Percentiles rank a stretch among this genome's conserved stretches.
Conservation (phyloP, 805 yeast species). For the Metschnikowia hibisci region DNA sequence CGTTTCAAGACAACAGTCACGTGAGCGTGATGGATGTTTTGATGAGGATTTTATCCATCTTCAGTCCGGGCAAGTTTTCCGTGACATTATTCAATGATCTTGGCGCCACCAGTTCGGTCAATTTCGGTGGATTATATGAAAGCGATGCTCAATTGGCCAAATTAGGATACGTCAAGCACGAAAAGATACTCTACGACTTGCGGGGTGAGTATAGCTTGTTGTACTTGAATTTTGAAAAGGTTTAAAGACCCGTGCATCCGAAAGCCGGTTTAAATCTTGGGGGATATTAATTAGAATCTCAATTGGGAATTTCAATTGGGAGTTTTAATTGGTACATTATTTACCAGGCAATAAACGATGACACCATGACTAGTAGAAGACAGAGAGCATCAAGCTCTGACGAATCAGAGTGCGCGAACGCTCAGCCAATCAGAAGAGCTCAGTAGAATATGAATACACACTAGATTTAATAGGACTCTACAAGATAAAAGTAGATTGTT, state of each 20-base stretch:
- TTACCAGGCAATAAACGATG: neutral
- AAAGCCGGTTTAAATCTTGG: constrained; percentile 12
- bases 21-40: constrained; percentile 54
- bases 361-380: too few relatives aligned
- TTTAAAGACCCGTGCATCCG: neutral
- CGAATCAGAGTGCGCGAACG: neutral
- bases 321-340: neutral
- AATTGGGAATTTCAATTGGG: too few relatives aligned
- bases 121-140: constrained; percentile 4
- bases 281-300: constrained; percentile 12
- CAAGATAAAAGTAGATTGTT: too few relatives aligned
- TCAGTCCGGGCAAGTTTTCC: constrained; percentile 75
- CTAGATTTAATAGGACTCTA: too few relatives aligned
- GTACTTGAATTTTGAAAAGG: constrained; percentile 59
- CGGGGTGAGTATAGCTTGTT: constrained; percentile 65
- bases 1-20: constrained; percentile 34
- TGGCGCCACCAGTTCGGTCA: constrained; percentile 1
- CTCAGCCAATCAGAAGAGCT: neutral
- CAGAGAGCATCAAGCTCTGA: neutral
- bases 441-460: too few relatives aligned
- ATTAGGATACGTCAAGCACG: constrained; percentile 54
- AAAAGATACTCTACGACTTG: constrained; percentile 69
- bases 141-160: constrained; percentile 25
- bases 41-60: constrained; percentile 54
- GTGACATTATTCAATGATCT: constrained; percentile 34